These are phyloP conservation scores for Basipetospora chlamydospora DNA, from an alignment of 2,329 filamentous ascomycete genomes.

Conservation along the genomic window DNA sequence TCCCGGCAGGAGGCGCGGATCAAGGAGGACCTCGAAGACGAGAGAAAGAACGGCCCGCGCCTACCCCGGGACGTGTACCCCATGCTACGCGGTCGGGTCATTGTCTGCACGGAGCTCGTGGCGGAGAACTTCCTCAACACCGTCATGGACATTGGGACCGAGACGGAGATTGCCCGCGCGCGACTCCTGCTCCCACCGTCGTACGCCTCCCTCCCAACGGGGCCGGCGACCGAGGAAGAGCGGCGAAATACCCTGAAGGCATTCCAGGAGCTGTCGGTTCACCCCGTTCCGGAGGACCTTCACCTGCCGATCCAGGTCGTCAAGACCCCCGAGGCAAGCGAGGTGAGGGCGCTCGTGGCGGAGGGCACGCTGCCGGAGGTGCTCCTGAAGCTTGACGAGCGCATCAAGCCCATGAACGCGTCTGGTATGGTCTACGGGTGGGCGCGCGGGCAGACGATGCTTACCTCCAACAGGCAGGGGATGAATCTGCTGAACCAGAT, in stretches of 20 bases:
- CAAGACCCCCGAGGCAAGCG: slow-evolving; percentile 12
- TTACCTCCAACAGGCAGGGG: slow-evolving; percentile 27
- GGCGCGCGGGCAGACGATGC: slow-evolving; percentile 17
- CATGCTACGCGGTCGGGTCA: slow-evolving; percentile 15
- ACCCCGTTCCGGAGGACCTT: slow-evolving; percentile 16
- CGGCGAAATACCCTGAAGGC: slow-evolving; percentile 10
- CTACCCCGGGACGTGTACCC: slow-evolving; percentile 17
- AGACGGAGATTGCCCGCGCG: slow-evolving; percentile 20
- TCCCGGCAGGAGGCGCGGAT: slow-evolving; percentile 1
- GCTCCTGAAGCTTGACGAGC: slow-evolving; percentile 16
- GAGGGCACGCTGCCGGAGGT: slow-evolving; percentile 14
- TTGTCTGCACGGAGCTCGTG: slow-evolving; percentile 23
- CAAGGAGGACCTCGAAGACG: slow-evolving; percentile 8
- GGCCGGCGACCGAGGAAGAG: slow-evolving; percentile 4
- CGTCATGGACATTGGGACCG: slow-evolving; percentile 21
- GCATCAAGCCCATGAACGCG: slow-evolving; percentile 21
- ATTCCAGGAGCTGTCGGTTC: slow-evolving; percentile 19
- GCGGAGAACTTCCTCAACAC: slow-evolving; percentile 23
- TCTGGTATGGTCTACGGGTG: slow-evolving; percentile 26
- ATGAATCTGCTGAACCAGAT: slow-evolving; percentile 5
- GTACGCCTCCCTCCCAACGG: slow-evolving; percentile 5
- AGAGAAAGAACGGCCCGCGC: slow-evolving; percentile 10
- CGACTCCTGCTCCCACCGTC: slow-evolving; percentile 18
- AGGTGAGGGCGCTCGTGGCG: slow-evolving; percentile 14
- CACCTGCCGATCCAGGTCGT: slow-evolving; percentile 21